phyloP scores from a whole-genome alignment of 164 flowering plant species.

The Sextonia rubra region DNA sequence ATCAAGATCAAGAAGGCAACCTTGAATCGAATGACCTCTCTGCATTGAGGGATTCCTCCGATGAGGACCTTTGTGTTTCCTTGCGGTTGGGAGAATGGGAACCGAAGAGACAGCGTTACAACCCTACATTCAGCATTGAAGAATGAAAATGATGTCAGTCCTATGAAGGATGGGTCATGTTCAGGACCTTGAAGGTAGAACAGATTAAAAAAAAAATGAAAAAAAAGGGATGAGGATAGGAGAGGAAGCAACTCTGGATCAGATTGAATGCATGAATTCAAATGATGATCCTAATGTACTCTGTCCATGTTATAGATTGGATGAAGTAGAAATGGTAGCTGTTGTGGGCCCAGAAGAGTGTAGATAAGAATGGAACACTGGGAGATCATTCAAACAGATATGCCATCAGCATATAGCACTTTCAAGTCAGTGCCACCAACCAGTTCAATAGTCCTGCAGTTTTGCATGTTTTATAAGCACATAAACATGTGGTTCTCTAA shows the following conservation, averaged over 20 bases:
- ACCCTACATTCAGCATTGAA: conserved; percentile 23
- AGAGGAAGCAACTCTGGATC: neutral
- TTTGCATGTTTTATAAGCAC: conserved; percentile 2
- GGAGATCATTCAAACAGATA: neutral
- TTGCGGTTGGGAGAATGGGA: conserved; percentile 81
- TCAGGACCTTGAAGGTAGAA: neutral
- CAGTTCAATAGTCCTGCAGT: conserved; percentile 1
- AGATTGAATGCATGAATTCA: conserved; percentile 2
- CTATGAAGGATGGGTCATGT: neutral
- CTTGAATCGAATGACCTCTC: conserved; percentile 43
- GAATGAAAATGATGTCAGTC: conserved; percentile 25
- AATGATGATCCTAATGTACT: neutral
- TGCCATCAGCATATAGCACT: neutral
- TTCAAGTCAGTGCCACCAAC: neutral
- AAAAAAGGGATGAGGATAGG: neutral
- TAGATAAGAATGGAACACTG: neutral
- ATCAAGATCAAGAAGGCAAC: conserved; percentile 27
- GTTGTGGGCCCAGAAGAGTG: neutral
- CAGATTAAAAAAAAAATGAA: too few relatives aligned
- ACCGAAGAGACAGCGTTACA: conserved; percentile 51
- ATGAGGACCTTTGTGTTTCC: conserved; percentile 57
- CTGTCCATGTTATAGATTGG: conserved; percentile 1
- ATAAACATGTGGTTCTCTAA: neutral
- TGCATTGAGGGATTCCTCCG: conserved; percentile 45
- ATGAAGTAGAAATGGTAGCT: neutral